Evolutionary conservation across 169 alveolate genomes (phyloP).

Genomic region (Plasmodium cynomolgi): DNA sequence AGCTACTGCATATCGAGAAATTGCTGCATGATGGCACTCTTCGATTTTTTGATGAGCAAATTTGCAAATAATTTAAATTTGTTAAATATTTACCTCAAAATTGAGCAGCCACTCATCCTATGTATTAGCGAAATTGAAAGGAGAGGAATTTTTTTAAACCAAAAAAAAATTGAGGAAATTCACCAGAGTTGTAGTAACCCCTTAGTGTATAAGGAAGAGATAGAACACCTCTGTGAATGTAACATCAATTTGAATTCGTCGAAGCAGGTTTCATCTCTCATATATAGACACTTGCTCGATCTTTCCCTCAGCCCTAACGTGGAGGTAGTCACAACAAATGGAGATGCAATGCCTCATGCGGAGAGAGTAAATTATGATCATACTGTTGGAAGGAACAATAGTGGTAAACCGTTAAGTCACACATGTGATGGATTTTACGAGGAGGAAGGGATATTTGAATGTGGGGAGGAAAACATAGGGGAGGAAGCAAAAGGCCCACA

Average conservation of each 20-base stretch:
- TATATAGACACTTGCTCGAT: slow-evolving; percentile 17
- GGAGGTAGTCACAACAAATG: neutral
- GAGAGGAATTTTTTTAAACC: slow-evolving; percentile 61
- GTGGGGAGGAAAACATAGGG: neutral
- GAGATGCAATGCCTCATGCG: neutral
- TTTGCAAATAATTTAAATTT: slow-evolving; percentile 18
- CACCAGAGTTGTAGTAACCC: slow-evolving; percentile 60
- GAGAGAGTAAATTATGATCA: neutral
- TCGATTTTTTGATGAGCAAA: slow-evolving; percentile 16
- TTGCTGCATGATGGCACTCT: slow-evolving; percentile 27
- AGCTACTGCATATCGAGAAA: slow-evolving; percentile 46
- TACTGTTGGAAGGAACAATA: neutral
- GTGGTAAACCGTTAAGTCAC: neutral
- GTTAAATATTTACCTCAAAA: slow-evolving; percentile 34
- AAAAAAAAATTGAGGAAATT: slow-evolving; percentile 58
- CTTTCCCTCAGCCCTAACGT: neutral
- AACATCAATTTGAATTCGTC: slow-evolving; percentile 72
- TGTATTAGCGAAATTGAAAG: slow-evolving; percentile 68
- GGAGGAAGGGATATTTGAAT: neutral
- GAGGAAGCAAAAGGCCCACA: neutral
- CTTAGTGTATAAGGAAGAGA: slow-evolving; percentile 40
- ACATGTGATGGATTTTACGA: neutral
- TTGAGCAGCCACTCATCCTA: slow-evolving; percentile 67
- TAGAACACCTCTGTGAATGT: slow-evolving; percentile 44
- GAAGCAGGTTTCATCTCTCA: slow-evolving; percentile 64